Conservation (phyloP, 306 rosid species). For the Echinosophora koreensis region DNA sequence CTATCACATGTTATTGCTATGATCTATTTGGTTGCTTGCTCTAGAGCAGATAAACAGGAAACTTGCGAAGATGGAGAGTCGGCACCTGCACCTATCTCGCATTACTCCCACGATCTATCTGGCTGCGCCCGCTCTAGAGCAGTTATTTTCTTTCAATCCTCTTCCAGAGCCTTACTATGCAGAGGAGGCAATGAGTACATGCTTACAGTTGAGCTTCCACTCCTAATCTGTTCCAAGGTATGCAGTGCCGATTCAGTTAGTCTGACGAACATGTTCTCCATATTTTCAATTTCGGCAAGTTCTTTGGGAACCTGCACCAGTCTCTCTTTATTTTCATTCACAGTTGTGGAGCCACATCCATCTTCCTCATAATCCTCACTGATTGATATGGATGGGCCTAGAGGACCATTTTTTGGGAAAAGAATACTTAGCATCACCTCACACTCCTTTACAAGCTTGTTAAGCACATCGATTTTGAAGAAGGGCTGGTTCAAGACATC, state of each 20-base stretch:
- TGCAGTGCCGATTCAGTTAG: constrained; percentile 73
- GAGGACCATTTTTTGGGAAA: constrained; percentile 58
- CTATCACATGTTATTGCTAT: constrained; percentile 32
- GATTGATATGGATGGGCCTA: constrained; percentile 45
- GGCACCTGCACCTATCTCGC: neutral
- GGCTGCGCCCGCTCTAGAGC: constrained; percentile 51
- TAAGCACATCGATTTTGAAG: constrained; percentile 76
- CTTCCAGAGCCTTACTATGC: constrained; percentile 54
- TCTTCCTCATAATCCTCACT: constrained; percentile 55
- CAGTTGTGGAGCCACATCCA: constrained; percentile 43
- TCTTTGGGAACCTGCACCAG: constrained; percentile 63
- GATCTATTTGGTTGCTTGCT: constrained; percentile 25
- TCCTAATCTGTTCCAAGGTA: constrained; percentile 70
- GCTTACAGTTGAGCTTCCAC: constrained; percentile 84
- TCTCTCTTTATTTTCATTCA: constrained; percentile 45
- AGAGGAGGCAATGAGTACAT: constrained; percentile 77
- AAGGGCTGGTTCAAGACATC: constrained; percentile 84
- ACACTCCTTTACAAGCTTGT: constrained; percentile 84
- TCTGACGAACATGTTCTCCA: constrained; percentile 73
- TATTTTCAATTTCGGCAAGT: constrained; percentile 69
- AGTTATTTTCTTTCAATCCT: constrained; percentile 48
- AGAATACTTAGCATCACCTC: constrained; percentile 66
- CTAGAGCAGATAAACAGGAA: constrained; percentile 5
- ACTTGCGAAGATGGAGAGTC: constrained; percentile 5
- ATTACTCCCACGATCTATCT: constrained; percentile 30